phyloP scores from a whole-genome alignment of 2,329 filamentous ascomycete genomes.

The Alternaria panax region DNA sequence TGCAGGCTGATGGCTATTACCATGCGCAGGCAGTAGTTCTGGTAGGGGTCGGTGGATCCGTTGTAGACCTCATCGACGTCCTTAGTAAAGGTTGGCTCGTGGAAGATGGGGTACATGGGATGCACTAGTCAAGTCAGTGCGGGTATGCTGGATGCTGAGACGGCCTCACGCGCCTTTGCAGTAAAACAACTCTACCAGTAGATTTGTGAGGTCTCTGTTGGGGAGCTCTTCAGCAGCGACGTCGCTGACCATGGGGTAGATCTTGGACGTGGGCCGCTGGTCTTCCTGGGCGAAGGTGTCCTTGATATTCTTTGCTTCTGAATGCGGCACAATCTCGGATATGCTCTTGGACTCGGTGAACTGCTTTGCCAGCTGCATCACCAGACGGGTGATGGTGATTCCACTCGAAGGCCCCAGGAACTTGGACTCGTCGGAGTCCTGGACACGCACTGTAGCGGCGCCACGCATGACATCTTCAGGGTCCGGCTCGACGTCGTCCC shows the following conservation, averaged over 20 bases:
- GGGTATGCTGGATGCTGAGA: not conserved
- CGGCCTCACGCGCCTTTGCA: conserved; percentile 69
- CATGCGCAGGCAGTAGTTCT: conserved; percentile 88
- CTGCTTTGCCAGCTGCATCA: conserved; percentile 96
- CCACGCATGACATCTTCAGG: conserved; percentile 87
- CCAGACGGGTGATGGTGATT: conserved; percentile 90
- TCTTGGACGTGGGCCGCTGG: conserved; percentile 73
- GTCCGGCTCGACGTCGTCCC: conserved; percentile 73
- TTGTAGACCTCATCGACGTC: conserved; percentile 84
- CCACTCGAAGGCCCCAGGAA: conserved; percentile 94
- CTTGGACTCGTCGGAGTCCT: conserved; percentile 85
- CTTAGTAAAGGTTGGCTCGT: conserved; percentile 78
- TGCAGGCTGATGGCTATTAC: conserved; percentile 95
- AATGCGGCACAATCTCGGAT: conserved; percentile 86
- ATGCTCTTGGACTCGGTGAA: conserved; percentile 91
- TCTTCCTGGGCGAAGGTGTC: conserved; percentile 72
- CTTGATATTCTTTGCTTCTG: conserved; percentile 70
- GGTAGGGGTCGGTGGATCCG: conserved; percentile 77
- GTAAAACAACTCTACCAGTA: conserved; percentile 83
- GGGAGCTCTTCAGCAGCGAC: conserved; percentile 80
- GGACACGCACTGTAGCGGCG: conserved; percentile 83
- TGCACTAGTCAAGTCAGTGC: conserved; percentile 67
- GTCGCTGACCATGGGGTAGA: conserved; percentile 89
- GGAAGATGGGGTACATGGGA: conserved; percentile 84
- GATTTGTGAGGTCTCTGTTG: conserved; percentile 74